phyloP scores from a whole-genome alignment of 2,329 filamentous ascomycete genomes.

The Venturia carpophila region DNA sequence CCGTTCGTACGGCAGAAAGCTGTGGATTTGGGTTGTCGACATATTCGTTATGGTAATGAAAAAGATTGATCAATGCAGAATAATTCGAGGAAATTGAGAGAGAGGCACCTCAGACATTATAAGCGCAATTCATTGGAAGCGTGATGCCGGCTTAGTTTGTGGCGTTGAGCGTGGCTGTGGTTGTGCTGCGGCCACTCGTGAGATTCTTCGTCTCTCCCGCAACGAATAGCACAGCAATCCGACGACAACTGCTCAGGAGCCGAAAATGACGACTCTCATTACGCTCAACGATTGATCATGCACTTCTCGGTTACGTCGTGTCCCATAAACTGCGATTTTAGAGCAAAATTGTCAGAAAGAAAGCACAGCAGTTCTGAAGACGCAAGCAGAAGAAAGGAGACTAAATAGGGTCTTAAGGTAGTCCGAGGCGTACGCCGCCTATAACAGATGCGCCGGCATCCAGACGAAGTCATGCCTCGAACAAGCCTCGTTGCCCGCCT shows the following conservation, averaged over 20 bases:
- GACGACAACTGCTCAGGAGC: neutral
- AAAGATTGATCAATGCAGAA: neutral
- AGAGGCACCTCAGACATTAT: neutral
- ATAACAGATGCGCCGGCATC: neutral
- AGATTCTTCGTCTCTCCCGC: neutral
- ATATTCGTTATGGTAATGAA: neutral
- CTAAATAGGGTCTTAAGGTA: neutral
- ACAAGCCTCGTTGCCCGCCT: neutral
- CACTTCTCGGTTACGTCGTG: neutral
- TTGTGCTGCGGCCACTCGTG: neutral
- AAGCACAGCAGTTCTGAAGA: neutral
- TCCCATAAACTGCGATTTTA: neutral
- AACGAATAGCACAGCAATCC: neutral
- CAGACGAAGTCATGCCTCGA: neutral
- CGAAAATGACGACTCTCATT: neutral
- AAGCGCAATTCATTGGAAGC: neutral
- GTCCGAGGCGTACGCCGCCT: neutral
- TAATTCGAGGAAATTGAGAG: neutral
- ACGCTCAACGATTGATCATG: neutral
- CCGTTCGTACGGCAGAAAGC: slow-evolving; percentile 19
- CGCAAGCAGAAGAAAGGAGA: neutral
- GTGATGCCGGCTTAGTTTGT: slow-evolving; percentile 1
- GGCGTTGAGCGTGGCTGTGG: neutral
- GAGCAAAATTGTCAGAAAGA: neutral
- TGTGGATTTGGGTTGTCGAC: slow-evolving; percentile 18